Evolutionary conservation across 1,284 basidiomycete species (phyloP), one percentile per base, ranked within the genome.

Genomic region (Dichomitus squalens): DNA sequence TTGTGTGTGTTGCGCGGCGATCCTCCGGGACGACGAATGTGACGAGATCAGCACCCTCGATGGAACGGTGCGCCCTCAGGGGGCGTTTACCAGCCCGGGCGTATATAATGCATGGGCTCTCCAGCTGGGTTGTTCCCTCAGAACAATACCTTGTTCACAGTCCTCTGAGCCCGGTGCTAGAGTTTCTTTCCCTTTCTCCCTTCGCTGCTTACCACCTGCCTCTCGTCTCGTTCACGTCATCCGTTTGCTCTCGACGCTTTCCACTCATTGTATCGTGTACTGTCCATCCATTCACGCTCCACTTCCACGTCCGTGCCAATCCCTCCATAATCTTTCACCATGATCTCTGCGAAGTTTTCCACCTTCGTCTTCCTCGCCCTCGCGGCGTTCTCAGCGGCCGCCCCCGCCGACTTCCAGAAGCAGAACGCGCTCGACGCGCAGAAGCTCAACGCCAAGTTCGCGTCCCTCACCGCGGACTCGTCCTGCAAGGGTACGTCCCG

Each of bases 381-480:
- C 44, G 52, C 59, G 27, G 54, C 53, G 8, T 21, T 61, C 43
- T 41, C 62, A 21, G 47, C 56, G 6, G 63, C 69, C 4, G 60
- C 67, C 9, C 59, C 64, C 4, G 52, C 66, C 7, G 66, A 60
- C 55, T 76, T 80, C 67, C 69, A 66, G 51, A 67, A 75, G 34
- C 72, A 78, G 63, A 83, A 83, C 65, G 82, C 76, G 18, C 66
- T 77, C 50, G 77, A 75, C 48, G 81, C 81, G 6, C 80, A 83
- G 68, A 67, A 74, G n/a, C 75, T 79, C 46, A 84, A 85, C 67
- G 73, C 74, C 20, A 66, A 79, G 61, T 84, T 84, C 63, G 68
- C 76, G 7, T 67, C 68, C n/a, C 69, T 84, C 36, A 76, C 72
- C 7, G 68, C 70, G 0, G 66, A 63, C 63, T 73, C 76, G 36